These are phyloP conservation scores for Lobosporangium transversale DNA, from an alignment of 192 early-diverging fungal genomes.

Conservation along the genomic window DNA sequence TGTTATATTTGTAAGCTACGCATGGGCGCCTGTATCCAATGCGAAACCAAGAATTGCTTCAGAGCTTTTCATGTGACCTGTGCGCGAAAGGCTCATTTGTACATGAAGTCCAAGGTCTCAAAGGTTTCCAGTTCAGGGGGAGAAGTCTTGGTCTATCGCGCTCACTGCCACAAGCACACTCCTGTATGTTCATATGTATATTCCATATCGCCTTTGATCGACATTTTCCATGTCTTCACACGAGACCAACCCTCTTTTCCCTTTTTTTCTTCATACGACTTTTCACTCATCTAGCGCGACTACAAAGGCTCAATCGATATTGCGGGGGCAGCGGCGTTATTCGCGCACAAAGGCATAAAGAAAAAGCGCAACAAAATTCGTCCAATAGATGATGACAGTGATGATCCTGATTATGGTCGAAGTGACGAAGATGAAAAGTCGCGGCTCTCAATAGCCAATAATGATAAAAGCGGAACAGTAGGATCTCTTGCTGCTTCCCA, in stretches of 20 bases:
- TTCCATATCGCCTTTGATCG: not conserved
- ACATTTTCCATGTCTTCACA: not conserved
- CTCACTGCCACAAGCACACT: conserved; percentile 92
- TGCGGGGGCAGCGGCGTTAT: conserved; percentile 25
- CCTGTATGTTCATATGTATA: conserved; percentile 62
- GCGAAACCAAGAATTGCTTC: conserved; percentile 89
- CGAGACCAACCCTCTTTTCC: not conserved
- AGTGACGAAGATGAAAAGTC: conserved; percentile 38
- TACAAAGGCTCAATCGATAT: conserved; percentile 63
- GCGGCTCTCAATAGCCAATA: not conserved
- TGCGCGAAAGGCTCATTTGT: conserved; percentile 86
- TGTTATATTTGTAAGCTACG: conserved; percentile 90
- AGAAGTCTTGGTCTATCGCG: conserved; percentile 70
- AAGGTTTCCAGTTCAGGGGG: conserved; percentile 57
- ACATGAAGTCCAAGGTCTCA: conserved; percentile 82
- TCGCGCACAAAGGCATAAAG: conserved; percentile 39
- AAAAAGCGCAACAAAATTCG: conserved; percentile 42
- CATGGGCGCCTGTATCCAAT: conserved; percentile 95
- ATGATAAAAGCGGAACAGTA: conserved; percentile 23
- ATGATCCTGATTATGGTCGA: conserved; percentile 53
- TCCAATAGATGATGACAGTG: conserved; percentile 32
- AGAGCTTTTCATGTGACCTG: conserved; percentile 94
- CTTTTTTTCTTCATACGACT: not conserved
- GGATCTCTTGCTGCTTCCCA: conserved; percentile 3
- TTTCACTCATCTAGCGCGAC: conserved; percentile 47